Evolutionary conservation across 2,329 filamentous ascomycete species (phyloP), one percentile per base, ranked within the genome.

Genomic region (Basipetospora sp.): DNA sequence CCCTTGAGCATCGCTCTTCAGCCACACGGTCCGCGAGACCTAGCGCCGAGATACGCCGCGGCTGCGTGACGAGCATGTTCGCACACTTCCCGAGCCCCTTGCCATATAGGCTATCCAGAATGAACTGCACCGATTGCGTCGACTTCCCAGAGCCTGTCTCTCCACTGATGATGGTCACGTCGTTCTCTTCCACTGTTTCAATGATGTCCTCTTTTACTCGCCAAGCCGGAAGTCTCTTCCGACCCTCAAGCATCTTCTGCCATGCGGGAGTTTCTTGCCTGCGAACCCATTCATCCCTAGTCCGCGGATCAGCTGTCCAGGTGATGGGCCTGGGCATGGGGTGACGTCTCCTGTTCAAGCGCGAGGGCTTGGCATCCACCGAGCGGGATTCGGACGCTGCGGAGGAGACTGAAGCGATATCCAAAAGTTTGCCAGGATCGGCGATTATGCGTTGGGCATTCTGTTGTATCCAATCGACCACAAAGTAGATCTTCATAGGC

Each of bases 61-160:
- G 90, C 50, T 98, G 90, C 0, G 90, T 98, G 50, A 93, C 94
- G 42, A 98, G 76, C 44, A 98, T 93, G 50, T 92, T 94, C 22
- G 79, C 82, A 10, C 74, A 74, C 10, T 71, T 72, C 3, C 88
- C 90, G 8, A 92, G 65, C 6, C 78, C 74, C 32, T 72, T 69
- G 43, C 71, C 67, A 48, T 94, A 93, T 44, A 96, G 64, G 48
- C 96, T 84, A 50, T 98, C 90, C 2, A 98, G 67, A 31, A 98
- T 70, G 56, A 96, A 98, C 55, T 98, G 90, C 25, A 96, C 85
- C 3, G 85, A 90, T 55, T 98, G 90, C 1, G 59, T 62, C 3
- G 57, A 62, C 43, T 64, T 64, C 4, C 61, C 61, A 3, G 45
- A 48, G 5, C 48, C 48, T 8, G 45, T 44, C 28, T 47, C 45